These are phyloP conservation scores for Naegleria fowleri DNA, from an alignment of 208 protist genomes.

Conservation along the genomic window DNA sequence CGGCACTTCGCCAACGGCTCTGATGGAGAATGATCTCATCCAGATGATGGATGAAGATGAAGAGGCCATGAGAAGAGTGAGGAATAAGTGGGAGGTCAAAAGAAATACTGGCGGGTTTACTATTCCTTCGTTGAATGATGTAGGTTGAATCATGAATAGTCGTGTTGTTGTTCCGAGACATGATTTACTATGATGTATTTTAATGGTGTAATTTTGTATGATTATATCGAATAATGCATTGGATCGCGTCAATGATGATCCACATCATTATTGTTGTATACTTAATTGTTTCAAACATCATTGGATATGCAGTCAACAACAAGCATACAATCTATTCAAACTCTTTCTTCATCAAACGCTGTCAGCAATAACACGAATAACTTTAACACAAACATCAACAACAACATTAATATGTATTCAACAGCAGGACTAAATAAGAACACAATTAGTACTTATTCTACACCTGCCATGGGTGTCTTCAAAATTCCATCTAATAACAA, in stretches of 20 bases:
- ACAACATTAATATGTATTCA: too few relatives aligned
- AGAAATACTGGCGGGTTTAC: neutral
- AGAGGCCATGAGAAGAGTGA: neutral
- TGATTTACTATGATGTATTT: too few relatives aligned
- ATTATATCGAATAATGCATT: too few relatives aligned
- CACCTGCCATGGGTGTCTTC: neutral
- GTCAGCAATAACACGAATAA: neutral
- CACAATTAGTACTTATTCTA: neutral
- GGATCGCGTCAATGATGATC: too few relatives aligned
- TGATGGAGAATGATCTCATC: neutral
- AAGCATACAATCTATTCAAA: neutral
- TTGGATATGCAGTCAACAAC: too few relatives aligned
- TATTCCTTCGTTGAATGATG: neutral
- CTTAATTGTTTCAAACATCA: too few relatives aligned
- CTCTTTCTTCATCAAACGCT: neutral
- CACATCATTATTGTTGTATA: too few relatives aligned
- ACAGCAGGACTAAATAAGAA: neutral
- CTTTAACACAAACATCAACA: neutral
- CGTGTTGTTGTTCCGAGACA: neutral
- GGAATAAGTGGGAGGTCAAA: neutral
- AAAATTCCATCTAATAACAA: neutral
- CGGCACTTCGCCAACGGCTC: neutral
- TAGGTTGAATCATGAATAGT: neutral
- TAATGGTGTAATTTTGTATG: too few relatives aligned
- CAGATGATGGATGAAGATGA: neutral